Evolutionary conservation across 2,329 filamentous ascomycete genomes (phyloP).

Genomic region (Amylocarpus encephaloides): DNA sequence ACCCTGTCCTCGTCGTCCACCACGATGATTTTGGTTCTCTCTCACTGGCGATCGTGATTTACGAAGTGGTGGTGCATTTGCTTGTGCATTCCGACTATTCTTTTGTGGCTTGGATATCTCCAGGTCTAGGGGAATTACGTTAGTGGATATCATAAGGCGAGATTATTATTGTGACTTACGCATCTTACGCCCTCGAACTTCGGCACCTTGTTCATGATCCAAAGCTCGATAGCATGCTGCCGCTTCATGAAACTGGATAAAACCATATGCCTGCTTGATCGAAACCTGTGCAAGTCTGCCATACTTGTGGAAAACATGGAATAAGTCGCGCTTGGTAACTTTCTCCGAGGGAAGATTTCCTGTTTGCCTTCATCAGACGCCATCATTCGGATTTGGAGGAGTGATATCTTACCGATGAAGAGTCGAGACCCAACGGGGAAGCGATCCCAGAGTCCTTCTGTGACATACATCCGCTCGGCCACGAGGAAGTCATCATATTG

Average conservation of each 20-base stretch:
- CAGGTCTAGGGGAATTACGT: constrained; percentile 54
- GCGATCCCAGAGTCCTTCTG: constrained; percentile 73
- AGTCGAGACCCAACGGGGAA: constrained; percentile 72
- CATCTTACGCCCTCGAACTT: constrained; percentile 85
- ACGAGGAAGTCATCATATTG: constrained; percentile 66
- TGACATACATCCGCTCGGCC: constrained; percentile 69
- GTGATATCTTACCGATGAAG: constrained; percentile 62
- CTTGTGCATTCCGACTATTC: constrained; percentile 54
- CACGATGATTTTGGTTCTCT: constrained; percentile 31
- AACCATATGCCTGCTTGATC: constrained; percentile 94
- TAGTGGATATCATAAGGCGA: background rate
- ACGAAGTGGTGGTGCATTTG: constrained; percentile 29
- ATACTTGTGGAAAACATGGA: constrained; percentile 80
- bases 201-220: constrained; percentile 68
- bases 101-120: constrained; percentile 87
- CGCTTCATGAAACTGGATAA: constrained; percentile 83
- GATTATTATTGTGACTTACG: constrained; percentile 55
- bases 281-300: constrained; percentile 90
- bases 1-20: constrained; percentile 37
- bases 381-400: background rate
- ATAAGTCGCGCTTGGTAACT: constrained; percentile 89
- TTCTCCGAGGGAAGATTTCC: constrained; percentile 90
- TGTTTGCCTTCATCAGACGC: constrained; percentile 35
- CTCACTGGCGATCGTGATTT: constrained; percentile 58
- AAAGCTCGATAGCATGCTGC: constrained; percentile 70